A percentile compares a stretch with the other conserved stretches of the same genome.
Conservation (phyloP, 495 filamentous ascomycete genomes). For the Xylona heveae region DNA sequence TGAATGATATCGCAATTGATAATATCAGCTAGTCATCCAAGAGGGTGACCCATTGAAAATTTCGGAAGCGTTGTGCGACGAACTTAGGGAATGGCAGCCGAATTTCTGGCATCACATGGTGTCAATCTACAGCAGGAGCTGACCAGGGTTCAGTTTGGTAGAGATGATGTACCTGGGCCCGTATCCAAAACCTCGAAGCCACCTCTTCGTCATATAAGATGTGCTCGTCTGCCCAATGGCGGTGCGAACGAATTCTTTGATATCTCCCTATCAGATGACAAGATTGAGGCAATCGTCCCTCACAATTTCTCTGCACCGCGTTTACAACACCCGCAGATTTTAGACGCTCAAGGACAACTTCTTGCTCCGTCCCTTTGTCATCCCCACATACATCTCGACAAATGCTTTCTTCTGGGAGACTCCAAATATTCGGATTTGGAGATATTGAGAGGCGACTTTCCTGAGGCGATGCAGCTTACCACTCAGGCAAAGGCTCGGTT, state of each 20-base stretch:
- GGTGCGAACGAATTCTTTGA: neutral
- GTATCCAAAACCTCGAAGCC: neutral
- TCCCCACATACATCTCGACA: slow-evolving; percentile 59
- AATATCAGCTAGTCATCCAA: too few species aligned
- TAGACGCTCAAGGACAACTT: slow-evolving; percentile 8
- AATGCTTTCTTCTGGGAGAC: slow-evolving; percentile 42
- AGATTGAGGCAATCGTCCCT: neutral
- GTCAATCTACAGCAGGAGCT: neutral
- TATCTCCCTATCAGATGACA: neutral
- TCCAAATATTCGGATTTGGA: slow-evolving; percentile 34
- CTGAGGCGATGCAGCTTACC: slow-evolving; percentile 42
- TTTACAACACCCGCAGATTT: neutral
- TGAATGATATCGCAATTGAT: too few species aligned
- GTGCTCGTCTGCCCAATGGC: neutral
- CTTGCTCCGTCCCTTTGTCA: slow-evolving; percentile 43
- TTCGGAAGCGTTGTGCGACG: too few species aligned
- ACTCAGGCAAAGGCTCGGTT: slow-evolving; percentile 39
- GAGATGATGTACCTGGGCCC: neutral
- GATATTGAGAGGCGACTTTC: slow-evolving; percentile 37
- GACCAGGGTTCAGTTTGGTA: neutral
- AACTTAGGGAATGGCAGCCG: neutral
- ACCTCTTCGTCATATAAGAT: neutral
- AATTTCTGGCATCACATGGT: neutral
- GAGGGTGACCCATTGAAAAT: too few species aligned
- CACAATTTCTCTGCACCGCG: neutral